Base-by-base conservation (phyloP, 2,329 filamentous ascomycete genomes). In the Juglanconis oblonga region DNA sequence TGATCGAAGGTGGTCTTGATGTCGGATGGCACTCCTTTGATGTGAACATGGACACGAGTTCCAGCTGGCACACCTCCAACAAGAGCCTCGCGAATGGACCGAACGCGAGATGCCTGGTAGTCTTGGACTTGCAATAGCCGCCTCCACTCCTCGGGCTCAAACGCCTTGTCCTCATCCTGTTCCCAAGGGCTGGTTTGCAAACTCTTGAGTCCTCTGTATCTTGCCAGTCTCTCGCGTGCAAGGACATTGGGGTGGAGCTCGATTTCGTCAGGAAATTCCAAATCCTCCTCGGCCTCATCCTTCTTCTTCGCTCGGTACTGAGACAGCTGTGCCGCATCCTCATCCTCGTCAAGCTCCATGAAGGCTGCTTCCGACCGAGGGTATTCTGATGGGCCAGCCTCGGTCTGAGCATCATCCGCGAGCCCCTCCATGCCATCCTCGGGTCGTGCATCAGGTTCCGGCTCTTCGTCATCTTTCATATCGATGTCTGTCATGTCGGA, bases 191-290 rank as follows among this genome's bases (percentile, higher is more conserved):
- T 97, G 11, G 90, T 91, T 66, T 91, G 87, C 62, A 98, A 75
- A 71, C 90, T 97, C 82, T 98, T 99, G 65, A 99, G 77, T 47
- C 95, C 95, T 70, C 95, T 84, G 76, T 97, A 99, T 62, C 91
- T 86, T 8, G 89, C 86, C 57, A 99, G 78, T 49, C 95, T 84
- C 75, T 99, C 95, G 55, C 91, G 81, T 0, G 95, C 95, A 49
- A 91, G 81, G 3, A 96, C 91, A 56, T 94, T 85, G 0, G 96
- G 95, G 66, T 91, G 91, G 56, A 99, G 80, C 74, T 99, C 96
- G 60, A 99, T 95, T 74, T 99, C 95, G 66, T 99, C 95, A 0
- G 95, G 95, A 74, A 98, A 99, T 73, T 98, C 94, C 57, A 90
- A 85, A 73, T 99, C 95, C 13, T 98, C 93, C 53, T 93, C 85